Percentiles rank a stretch among this genome's conserved stretches.
These are phyloP conservation scores for Ocimum tenuiflorum DNA, from an alignment of 257 asterid genomes.

Conservation along the genomic window DNA sequence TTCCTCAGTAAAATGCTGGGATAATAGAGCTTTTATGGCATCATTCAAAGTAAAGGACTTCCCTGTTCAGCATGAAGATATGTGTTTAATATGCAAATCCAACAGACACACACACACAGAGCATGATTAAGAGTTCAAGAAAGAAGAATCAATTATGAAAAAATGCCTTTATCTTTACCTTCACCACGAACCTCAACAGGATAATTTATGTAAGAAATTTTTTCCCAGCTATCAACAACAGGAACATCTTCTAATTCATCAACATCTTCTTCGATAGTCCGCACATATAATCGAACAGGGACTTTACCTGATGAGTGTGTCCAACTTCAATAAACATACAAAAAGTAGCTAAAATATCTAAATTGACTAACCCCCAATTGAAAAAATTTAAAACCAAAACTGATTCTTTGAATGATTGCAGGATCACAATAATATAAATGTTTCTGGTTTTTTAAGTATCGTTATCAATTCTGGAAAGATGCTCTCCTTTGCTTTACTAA, in stretches of 20 bases:
- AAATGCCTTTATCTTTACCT: conserved; percentile 36
- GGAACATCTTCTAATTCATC: conserved; percentile 62
- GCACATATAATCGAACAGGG: conserved; percentile 79
- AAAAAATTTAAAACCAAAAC: background rate
- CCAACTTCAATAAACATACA: conserved; percentile 10
- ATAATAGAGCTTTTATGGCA: conserved; percentile 62
- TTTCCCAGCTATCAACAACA: conserved; percentile 73
- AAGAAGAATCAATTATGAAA: background rate
- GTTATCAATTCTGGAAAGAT: background rate
- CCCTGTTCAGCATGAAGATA: conserved; percentile 41
- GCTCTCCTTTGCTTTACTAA: background rate
- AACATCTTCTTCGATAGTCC: conserved; percentile 47
- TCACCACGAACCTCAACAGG: conserved; percentile 70
- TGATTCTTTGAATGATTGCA: background rate
- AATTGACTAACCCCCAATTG: conserved; percentile 4
- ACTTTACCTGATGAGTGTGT: conserved; percentile 56
- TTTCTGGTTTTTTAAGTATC: background rate
- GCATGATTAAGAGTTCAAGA: conserved; percentile 1
- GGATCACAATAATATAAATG: background rate
- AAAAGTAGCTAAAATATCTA: background rate
- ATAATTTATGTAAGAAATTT: conserved; percentile 65
- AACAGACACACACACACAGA: background rate
- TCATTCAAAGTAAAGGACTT: conserved; percentile 60
- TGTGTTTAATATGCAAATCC: background rate
- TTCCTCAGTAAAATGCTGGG: conserved; percentile 51